Evolutionary conservation across 352 stramenopile species (phyloP), one percentile per base, ranked within the genome.

Genomic region (Pythium apleroticum): DNA sequence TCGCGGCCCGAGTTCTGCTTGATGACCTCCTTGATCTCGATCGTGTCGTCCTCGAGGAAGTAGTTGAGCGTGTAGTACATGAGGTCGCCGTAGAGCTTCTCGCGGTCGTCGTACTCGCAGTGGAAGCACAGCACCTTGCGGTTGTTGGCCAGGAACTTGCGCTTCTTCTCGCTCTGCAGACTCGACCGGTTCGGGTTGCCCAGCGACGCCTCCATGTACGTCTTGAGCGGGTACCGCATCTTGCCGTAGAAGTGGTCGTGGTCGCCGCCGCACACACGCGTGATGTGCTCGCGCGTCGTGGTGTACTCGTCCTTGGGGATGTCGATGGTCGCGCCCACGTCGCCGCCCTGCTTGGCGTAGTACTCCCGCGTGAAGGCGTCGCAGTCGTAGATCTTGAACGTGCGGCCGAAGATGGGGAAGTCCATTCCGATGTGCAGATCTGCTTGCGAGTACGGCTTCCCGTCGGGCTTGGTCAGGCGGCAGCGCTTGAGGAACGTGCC

Each of bases 21-120:
- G n/a, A 77, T 70, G 6, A 91, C 73, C 68, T 97, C 90, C 45
- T 91, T 91, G 71, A 97, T 89, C 69, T 97, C 87, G 60, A 97
- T 76, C 57, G 87, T 95, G 68, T 96, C 86, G 59, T 97, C 91
- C 66, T 89, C 84, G 15, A 97, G 70, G 65, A 95, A 97, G 63
- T 89, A 97, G 64, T 90, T 78, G 43, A 97, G 73, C 7, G 66
- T 83, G 61, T 95, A 96, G 19, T 67, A 68, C 72, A 88, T 86
- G 55, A 96, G 72, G 27, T 96, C 87, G 28, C 88, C 87, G 54
- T 93, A 91, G 17, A 96, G 65, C 56, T 84, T 74, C n/a, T 86
- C 72, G 19, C 78, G 79, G 59, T 89, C 82, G 69, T 97, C 89
- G 72, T 89, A 97, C 59, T 93, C 77, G 69, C 83, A 93, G 60